phyloP scores from a whole-genome alignment of 768 basidiomycete species.

The Lentinula edodes region DNA sequence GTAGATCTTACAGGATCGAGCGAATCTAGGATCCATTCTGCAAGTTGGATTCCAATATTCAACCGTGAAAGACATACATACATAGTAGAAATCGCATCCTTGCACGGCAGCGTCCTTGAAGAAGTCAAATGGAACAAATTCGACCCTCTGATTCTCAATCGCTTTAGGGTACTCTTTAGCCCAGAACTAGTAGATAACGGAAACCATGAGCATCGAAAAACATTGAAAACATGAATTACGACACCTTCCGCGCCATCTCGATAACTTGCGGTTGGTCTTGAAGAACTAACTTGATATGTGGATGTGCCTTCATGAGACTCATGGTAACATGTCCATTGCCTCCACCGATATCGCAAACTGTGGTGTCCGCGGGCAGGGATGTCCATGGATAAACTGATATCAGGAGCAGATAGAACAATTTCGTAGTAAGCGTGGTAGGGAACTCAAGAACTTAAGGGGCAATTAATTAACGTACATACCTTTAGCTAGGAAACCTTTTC shows the following conservation, averaged over 20 bases:
- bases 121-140: conserved; percentile 35
- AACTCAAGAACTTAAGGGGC: neutral
- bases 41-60: neutral
- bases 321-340: conserved; percentile 30
- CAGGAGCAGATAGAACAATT: neutral
- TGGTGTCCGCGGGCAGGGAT: conserved; percentile 17
- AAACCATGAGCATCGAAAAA: neutral
- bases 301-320: conserved; percentile 24
- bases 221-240: neutral
- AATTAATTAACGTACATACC: conserved; percentile 11
- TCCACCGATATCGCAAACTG: conserved; percentile 35
- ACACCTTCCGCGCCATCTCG: conserved; percentile 20
- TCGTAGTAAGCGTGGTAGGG: neutral
- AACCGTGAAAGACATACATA: conserved; percentile 15
- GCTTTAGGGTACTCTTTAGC: conserved; percentile 26
- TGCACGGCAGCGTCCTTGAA: conserved; percentile 28
- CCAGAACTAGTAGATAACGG: conserved; percentile 21
- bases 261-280: conserved; percentile 30
- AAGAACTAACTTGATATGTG: conserved; percentile 28
- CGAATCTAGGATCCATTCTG: conserved; percentile 21
- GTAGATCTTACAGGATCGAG: conserved; percentile 25
- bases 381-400: conserved; percentile 31
- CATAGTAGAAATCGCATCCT: conserved; percentile 36
- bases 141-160: conserved; percentile 25
- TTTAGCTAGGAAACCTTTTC: conserved; percentile 20